Evolutionary conservation across 2,329 filamentous ascomycete genomes (phyloP).

Genomic region (Trematosphaeria pertusa): DNA sequence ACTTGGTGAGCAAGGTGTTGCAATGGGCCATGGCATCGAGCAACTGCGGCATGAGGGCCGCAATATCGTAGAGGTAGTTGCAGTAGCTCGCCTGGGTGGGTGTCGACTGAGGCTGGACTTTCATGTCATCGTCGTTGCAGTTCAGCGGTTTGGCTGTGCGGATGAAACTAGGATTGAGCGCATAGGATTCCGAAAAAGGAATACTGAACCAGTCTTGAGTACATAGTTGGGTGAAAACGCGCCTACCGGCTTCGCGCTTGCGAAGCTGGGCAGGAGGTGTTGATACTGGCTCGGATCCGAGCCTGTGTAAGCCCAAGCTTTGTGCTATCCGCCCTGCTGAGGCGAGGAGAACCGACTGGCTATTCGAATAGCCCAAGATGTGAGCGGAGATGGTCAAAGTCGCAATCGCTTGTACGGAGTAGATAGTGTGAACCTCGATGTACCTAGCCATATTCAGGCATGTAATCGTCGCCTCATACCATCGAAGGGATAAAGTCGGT

Average conservation of each 20-base stretch:
- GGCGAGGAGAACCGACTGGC: constrained; percentile 54
- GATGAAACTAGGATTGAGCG: constrained; percentile 40
- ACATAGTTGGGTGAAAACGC: constrained; percentile 48
- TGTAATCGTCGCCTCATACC: constrained; percentile 53
- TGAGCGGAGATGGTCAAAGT: constrained; percentile 56
- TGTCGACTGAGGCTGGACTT: constrained; percentile 3
- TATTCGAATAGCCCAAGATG: constrained; percentile 54
- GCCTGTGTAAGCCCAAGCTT: constrained; percentile 53
- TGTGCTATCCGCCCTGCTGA: constrained; percentile 56
- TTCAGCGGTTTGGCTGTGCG: constrained; percentile 39
- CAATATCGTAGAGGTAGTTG: constrained; percentile 47
- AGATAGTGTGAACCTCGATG: constrained; percentile 48
- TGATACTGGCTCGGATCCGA: constrained; percentile 29
- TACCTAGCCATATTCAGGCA: constrained; percentile 55
- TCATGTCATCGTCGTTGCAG: constrained; percentile 42
- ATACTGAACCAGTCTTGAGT: constrained; percentile 53
- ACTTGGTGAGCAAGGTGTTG: constrained; percentile 50
- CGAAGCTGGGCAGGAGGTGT: constrained; percentile 15
- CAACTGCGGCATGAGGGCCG: constrained; percentile 46
- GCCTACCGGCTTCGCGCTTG: constrained; percentile 40
- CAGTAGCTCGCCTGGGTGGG: constrained; percentile 46
- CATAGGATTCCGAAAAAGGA: constrained; percentile 49
- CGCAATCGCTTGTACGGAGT: constrained; percentile 54
- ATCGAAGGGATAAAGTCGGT: constrained; percentile 48
- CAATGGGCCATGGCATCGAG: constrained; percentile 44